These are phyloP conservation scores for Striga asiatica DNA, from an alignment of 257 asterid species.

Conservation along the genomic window DNA sequence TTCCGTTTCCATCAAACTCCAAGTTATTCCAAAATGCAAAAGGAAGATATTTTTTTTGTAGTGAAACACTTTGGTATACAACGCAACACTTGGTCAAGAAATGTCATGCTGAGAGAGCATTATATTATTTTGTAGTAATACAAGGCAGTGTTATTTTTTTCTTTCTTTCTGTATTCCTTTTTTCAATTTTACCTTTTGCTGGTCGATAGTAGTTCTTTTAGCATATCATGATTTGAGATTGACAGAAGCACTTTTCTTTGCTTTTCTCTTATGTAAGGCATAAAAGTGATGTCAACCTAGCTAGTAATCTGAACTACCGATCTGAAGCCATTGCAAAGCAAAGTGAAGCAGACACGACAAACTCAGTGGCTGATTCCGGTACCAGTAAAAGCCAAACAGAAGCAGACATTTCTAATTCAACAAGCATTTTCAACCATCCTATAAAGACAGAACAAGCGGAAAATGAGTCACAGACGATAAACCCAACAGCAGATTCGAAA, in stretches of 20 bases:
- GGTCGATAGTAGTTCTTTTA: neutral
- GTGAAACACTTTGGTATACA: neutral
- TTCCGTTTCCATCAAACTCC: neutral
- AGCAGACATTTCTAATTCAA: slow-evolving; percentile 14
- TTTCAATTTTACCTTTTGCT: neutral
- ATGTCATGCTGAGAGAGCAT: no score
- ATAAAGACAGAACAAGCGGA: slow-evolving; percentile 17
- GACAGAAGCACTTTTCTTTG: neutral
- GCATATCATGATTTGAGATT: slow-evolving; percentile 8
- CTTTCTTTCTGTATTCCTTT: neutral
- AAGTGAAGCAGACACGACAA: slow-evolving; percentile 10
- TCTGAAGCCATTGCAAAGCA: slow-evolving; percentile 24
- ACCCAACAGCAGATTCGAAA: slow-evolving; percentile 8
- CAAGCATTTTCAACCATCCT: slow-evolving; percentile 16
- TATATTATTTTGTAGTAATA: neutral
- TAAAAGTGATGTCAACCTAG: neutral
- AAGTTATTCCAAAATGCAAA: neutral
- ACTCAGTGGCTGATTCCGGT: slow-evolving; percentile 11
- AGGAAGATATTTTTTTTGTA: neutral
- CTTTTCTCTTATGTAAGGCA: neutral
- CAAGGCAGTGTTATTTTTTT: neutral
- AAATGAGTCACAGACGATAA: slow-evolving; percentile 10
- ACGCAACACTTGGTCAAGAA: neutral
- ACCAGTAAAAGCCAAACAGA: slow-evolving; percentile 24
- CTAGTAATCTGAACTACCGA: slow-evolving; percentile 18